A percentile compares a stretch with the other conserved stretches of the same genome.
These are phyloP conservation scores for Aspergillus ochraceus DNA, from an alignment of 2,329 filamentous ascomycete genomes.

Conservation along the genomic window DNA sequence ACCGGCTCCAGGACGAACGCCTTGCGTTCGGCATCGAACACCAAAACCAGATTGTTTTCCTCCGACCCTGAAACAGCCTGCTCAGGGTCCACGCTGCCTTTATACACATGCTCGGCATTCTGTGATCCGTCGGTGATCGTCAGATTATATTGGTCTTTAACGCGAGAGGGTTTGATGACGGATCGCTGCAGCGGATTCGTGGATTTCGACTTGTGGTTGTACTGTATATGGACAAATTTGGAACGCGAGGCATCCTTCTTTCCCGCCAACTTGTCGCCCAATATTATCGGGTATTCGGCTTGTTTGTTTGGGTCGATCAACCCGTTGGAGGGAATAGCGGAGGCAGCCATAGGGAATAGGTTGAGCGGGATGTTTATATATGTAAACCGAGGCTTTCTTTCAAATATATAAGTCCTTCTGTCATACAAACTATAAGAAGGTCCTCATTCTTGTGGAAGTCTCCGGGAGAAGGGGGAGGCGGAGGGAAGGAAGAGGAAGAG, in stretches of 20 bases:
- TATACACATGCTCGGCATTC: slow-evolving; percentile 40
- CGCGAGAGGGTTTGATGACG: slow-evolving; percentile 34
- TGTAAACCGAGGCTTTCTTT: background rate
- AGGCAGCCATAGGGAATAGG: slow-evolving; percentile 31
- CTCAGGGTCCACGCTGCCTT: slow-evolving; percentile 41
- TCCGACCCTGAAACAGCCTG: slow-evolving; percentile 27
- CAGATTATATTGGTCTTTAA: slow-evolving; percentile 41
- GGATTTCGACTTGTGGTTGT: slow-evolving; percentile 48
- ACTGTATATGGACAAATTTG: slow-evolving; percentile 43
- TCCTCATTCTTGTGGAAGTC: slow-evolving; percentile 12
- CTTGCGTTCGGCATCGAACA: slow-evolving; percentile 73
- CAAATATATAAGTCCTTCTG: slow-evolving; percentile 6
- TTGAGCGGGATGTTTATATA: background rate
- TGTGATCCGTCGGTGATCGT: slow-evolving; percentile 43
- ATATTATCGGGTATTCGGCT: slow-evolving; percentile 48
- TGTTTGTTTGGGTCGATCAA: slow-evolving; percentile 47
- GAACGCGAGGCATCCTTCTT: slow-evolving; percentile 22
- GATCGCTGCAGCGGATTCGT: slow-evolving; percentile 40
- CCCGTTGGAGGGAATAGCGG: slow-evolving; percentile 30
- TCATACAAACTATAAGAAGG: slow-evolving; percentile 4
- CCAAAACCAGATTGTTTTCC: slow-evolving; percentile 52
- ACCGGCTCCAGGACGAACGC: slow-evolving; percentile 80
- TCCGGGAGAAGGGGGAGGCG: slow-evolving; percentile 4
- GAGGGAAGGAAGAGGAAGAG: background rate
- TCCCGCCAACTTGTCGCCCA: slow-evolving; percentile 43